Evolutionary conservation across 352 stramenopile genomes (phyloP).

Genomic region (Pythium angustatum): DNA sequence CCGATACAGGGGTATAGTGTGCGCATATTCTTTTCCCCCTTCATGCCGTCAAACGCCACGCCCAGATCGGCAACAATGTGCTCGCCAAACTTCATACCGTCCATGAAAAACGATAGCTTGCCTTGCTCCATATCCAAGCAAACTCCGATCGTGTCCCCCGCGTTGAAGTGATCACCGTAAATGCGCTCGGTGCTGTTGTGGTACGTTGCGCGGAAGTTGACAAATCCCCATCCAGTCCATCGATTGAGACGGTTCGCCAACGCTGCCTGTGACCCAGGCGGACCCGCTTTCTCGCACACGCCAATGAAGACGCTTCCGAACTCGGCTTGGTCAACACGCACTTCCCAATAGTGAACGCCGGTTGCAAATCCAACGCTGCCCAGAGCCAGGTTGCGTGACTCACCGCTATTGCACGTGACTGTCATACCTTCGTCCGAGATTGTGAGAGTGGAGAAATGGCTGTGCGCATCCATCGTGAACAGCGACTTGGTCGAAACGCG

Average conservation of each 20-base stretch:
- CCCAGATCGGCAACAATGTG: slow-evolving; percentile 98
- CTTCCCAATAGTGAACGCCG: slow-evolving; percentile 98
- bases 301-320: slow-evolving; percentile 98
- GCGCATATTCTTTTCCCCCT: slow-evolving; percentile 76
- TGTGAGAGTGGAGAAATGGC: slow-evolving; percentile 76
- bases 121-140: slow-evolving; percentile 98
- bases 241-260: slow-evolving; percentile 80
- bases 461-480: slow-evolving; percentile 85
- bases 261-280: slow-evolving; percentile 73
- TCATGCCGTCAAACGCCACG: slow-evolving; percentile 95
- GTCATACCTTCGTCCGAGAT: slow-evolving; percentile 77
- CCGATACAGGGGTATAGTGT: slow-evolving; percentile 97
- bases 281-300: slow-evolving; percentile 90
- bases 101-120: slow-evolving; percentile 98
- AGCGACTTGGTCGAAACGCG: slow-evolving; percentile 66
- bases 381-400: slow-evolving; percentile 84
- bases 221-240: slow-evolving; percentile 95
- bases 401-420: slow-evolving; percentile 81
- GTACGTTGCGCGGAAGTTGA: slow-evolving; percentile 96
- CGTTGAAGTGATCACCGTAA: slow-evolving; percentile 89
- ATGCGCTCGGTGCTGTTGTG: slow-evolving; percentile 91
- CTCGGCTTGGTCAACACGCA: slow-evolving; percentile 96
- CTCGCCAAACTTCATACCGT: slow-evolving; percentile 99
- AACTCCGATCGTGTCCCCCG: slow-evolving; percentile 98
- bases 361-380: slow-evolving; percentile 85